Base-by-base conservation (phyloP, 2,329 filamentous ascomycete species). In the Simplicillium sp. region DNA sequence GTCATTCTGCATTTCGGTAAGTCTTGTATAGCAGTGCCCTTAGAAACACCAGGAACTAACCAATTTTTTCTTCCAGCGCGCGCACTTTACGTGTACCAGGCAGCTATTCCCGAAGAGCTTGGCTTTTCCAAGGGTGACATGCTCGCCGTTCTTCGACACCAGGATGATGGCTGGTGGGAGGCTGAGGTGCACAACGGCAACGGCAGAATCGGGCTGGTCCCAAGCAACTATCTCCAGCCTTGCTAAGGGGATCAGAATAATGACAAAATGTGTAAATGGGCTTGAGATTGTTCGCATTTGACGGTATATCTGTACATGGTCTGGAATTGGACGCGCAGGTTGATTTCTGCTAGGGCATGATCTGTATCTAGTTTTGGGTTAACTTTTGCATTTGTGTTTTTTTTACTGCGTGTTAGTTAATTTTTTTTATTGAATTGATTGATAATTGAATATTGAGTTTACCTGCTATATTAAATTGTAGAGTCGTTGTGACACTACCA, bases 111-210 rank as follows among this genome's bases (percentile, higher is more conserved):
- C 0, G 92, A 97, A 58, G 94, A 98, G 63, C 68, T 98, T 15
- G 84, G 84, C 12, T 98, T 98, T 61, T 72, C 73, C 36, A 98
- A 98, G 67, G 89, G 89, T 37, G 94, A 98, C 56, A 80, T 90
- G 44, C 71, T 98, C 12, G 87, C 90, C 2, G 81, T 98, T 12
- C 69, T 96, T 36, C 76, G 89, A 45, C 79, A 94, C 54, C 92
- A 98, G 64, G 92, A 98, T 58, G 92, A 98, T 57, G 92, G 92
- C 15, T 98, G 92, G 92, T 98, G 94, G 92, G 92, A 98, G 66
- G 94, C 94, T 11, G 90, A 96, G 61, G 78, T 96, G 33, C 85
- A 89, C 36, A 81, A 82, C 17, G 71, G 73, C 47, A 75, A 71
- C 47, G 77, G 73, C 38, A 70, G 64, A 38, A 58, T 71, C 43